phyloP scores from a whole-genome alignment of 768 basidiomycete species.

The Lentinula detonsa region DNA sequence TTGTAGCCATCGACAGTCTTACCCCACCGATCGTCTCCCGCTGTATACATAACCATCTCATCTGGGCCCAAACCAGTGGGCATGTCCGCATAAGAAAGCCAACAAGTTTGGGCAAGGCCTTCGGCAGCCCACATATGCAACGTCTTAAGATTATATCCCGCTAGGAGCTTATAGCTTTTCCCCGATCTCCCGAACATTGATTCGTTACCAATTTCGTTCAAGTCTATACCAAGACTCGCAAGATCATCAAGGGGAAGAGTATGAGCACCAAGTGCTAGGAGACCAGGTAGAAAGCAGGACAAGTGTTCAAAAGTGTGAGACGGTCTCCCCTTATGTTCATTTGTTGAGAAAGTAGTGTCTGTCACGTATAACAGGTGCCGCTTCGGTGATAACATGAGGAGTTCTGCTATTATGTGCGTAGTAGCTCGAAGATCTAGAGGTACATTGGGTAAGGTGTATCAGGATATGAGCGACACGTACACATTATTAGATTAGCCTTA shows the following conservation, averaged over 20 bases:
- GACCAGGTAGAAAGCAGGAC: constrained; percentile 72
- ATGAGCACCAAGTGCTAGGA: constrained; percentile 66
- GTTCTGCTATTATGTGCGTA: constrained; percentile 53
- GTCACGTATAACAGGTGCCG: constrained; percentile 68
- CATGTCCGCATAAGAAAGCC: constrained; percentile 65
- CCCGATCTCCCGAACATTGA: constrained; percentile 27
- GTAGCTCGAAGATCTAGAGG: constrained; percentile 53
- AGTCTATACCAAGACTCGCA: constrained; percentile 38
- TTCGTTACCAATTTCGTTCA: constrained; percentile 34
- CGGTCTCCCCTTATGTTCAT: constrained; percentile 22
- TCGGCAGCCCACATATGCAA: constrained; percentile 72
- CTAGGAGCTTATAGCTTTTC: constrained; percentile 28
- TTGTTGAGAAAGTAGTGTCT: constrained; percentile 30
- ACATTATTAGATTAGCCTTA: constrained; percentile 55
- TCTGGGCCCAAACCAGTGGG: constrained; percentile 67
- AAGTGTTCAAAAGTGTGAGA: constrained; percentile 64
- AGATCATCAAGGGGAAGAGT: constrained; percentile 54
- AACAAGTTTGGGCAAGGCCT: constrained; percentile 69
- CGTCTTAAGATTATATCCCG: constrained; percentile 48
- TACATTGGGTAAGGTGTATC: not conserved
- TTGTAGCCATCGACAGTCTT: constrained; percentile 13
- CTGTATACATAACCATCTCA: constrained; percentile 34
- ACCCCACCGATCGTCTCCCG: constrained; percentile 13
- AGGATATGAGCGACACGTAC: constrained; percentile 30
- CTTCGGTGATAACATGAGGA: constrained; percentile 62